A percentile compares a stretch with the other conserved stretches of the same genome.
These are phyloP conservation scores for Aspergillus floridensis DNA, from an alignment of 2,329 filamentous ascomycete species.

Conservation along the genomic window DNA sequence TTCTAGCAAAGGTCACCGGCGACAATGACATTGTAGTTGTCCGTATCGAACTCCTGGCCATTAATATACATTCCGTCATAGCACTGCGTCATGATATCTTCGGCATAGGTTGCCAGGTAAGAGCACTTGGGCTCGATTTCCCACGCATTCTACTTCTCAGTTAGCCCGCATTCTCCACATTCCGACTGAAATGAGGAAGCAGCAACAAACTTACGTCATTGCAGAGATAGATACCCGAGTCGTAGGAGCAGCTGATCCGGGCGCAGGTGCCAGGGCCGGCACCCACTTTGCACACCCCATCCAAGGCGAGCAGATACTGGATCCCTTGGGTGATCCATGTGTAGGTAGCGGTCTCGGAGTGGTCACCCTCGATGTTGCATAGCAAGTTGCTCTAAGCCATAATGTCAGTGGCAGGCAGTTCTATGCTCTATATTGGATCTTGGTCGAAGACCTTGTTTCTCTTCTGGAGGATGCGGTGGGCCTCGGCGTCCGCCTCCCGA, in stretches of 20 bases:
- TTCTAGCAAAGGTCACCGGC: neutral
- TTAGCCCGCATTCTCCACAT: neutral
- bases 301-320: neutral
- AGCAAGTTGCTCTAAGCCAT: neutral
- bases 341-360: neutral
- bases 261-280: neutral
- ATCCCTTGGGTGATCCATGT: neutral
- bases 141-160: neutral
- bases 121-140: neutral
- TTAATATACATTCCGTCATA: neutral
- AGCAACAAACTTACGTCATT: neutral
- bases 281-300: neutral
- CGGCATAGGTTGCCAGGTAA: neutral
- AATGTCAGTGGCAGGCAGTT: neutral
- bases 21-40: neutral
- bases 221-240: neutral
- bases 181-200: too few relatives aligned
- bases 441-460: neutral
- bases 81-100: neutral
- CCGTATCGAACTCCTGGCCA: constrained; percentile 1
- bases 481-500: neutral
- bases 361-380: neutral
- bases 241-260: constrained; percentile 2
- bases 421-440: neutral
- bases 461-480: neutral